phyloP scores from a whole-genome alignment of 179 eudicot genomes.

The Spergularia azorica region DNA sequence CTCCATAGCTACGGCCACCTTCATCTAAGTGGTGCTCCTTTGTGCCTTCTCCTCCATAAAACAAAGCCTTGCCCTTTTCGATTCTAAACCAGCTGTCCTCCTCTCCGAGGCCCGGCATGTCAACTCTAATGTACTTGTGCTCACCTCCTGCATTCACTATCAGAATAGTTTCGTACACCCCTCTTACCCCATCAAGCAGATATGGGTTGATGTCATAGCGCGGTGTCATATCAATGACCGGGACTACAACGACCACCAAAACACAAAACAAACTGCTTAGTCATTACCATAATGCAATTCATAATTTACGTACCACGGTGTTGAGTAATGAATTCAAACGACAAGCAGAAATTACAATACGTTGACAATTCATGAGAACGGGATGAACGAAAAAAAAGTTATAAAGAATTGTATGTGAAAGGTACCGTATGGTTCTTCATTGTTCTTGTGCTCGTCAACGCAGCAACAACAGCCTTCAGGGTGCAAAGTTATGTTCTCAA shows the following conservation, averaged over 20 bases:
- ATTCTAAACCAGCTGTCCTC: background rate
- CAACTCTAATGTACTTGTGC: constrained; percentile 4
- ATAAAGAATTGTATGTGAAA: too few relatives aligned
- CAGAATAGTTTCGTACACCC: background rate
- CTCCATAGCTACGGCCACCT: background rate
- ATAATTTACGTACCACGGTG: too few relatives aligned
- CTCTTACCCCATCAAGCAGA: constrained; percentile 7
- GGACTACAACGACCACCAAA: background rate
- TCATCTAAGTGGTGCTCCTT: constrained; percentile 8
- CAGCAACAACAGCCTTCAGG: background rate
- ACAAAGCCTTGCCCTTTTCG: background rate
- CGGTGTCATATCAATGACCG: background rate
- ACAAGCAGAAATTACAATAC: too few relatives aligned
- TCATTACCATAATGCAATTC: too few relatives aligned
- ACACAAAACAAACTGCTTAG: too few relatives aligned
- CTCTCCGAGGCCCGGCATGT: constrained; percentile 15
- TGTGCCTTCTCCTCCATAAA: constrained; percentile 8
- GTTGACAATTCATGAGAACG: too few relatives aligned
- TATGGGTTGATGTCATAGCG: constrained; percentile 9
- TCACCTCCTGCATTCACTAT: too few relatives aligned
- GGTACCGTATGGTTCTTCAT: background rate
- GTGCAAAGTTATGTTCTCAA: background rate
- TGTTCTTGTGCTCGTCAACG: background rate
- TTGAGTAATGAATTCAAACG: too few relatives aligned
- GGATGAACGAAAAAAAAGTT: too few relatives aligned